phyloP scores from a whole-genome alignment of 495 filamentous ascomycete species.

The Neurospora intermedia region DNA sequence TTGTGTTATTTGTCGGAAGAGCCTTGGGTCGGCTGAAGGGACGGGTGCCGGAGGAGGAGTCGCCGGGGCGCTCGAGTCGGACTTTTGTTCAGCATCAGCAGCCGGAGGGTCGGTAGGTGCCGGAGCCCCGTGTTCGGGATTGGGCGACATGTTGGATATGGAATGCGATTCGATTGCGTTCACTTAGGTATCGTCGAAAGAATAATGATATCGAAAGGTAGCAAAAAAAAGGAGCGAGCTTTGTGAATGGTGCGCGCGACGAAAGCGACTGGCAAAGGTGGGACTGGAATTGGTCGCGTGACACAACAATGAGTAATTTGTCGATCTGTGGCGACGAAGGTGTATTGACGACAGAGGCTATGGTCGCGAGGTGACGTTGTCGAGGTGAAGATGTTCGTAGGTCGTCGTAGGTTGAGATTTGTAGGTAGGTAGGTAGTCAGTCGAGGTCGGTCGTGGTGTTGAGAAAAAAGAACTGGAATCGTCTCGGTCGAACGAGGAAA shows the following conservation, averaged over 20 bases:
- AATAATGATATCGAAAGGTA: background rate
- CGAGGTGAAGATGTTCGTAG: background rate
- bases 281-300: background rate
- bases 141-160: constrained; percentile 2
- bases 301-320: background rate
- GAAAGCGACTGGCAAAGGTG: background rate
- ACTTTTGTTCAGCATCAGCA: constrained; percentile 1
- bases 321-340: background rate
- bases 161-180: background rate
- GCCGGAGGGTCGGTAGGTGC: background rate
- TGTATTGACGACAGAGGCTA: background rate
- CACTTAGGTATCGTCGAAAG: background rate
- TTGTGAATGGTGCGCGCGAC: background rate
- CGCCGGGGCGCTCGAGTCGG: constrained; percentile 11
- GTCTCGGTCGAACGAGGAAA: background rate
- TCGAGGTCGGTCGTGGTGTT: background rate
- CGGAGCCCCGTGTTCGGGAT: background rate
- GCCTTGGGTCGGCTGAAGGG: constrained; percentile 37
- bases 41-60: constrained; percentile 38
- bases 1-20: constrained; percentile 9
- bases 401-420: background rate
- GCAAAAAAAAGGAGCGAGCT: background rate
- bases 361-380: background rate
- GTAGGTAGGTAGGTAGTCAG: background rate
- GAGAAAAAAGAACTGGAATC: background rate